A percentile compares a stretch with the other conserved stretches of the same genome.
Evolutionary conservation across 371 early-diverging fungal species (phyloP).

Genomic region (Fennellomyces sp.): DNA sequence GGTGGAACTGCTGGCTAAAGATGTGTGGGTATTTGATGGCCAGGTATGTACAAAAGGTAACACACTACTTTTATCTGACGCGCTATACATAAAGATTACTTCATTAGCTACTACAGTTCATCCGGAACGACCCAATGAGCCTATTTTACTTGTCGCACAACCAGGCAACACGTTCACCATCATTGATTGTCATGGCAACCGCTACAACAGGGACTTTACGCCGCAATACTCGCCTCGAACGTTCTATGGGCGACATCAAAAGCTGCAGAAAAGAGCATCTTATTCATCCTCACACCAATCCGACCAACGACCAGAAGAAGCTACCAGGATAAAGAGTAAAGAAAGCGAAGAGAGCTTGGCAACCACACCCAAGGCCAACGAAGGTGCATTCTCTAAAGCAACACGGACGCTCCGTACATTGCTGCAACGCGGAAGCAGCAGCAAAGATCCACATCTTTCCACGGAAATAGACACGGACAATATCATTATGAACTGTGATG

Average conservation of each 20-base stretch:
- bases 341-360: slow-evolving; percentile 9
- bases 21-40: slow-evolving; percentile 65
- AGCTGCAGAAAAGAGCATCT: slow-evolving; percentile 5
- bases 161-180: slow-evolving; percentile 65
- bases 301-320: background rate
- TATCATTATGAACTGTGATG: too few relatives aligned
- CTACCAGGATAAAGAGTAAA: background rate
- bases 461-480: slow-evolving; percentile 14
- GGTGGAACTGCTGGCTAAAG: slow-evolving; percentile 46
- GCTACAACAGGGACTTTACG: slow-evolving; percentile 53
- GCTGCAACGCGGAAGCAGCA: slow-evolving; percentile 14
- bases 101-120: slow-evolving; percentile 40
- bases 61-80: too few relatives aligned
- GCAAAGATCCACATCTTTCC: slow-evolving; percentile 7
- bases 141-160: slow-evolving; percentile 61
- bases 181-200: slow-evolving; percentile 58
- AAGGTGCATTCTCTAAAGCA: slow-evolving; percentile 19
- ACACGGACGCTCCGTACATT: slow-evolving; percentile 23
- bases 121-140: slow-evolving; percentile 44
- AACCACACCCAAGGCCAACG: slow-evolving; percentile 12
- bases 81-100: too few relatives aligned
- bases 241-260: slow-evolving; percentile 14
- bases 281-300: background rate
- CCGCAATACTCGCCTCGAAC: slow-evolving; percentile 29
- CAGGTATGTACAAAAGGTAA: slow-evolving; percentile 33